Conservation (phyloP, 345 rosid species). For the Nasturtium officinale region DNA sequence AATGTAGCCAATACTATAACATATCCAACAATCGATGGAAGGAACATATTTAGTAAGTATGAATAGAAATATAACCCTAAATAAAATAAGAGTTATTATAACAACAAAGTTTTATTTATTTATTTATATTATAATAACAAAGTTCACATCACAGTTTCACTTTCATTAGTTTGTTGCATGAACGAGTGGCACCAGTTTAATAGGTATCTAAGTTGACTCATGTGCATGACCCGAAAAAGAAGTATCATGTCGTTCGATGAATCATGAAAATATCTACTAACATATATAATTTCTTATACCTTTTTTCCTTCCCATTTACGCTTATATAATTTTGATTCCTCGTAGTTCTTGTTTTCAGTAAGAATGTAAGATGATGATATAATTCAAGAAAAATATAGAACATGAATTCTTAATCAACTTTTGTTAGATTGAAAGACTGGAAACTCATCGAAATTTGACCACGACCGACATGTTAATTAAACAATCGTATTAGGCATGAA, state of each 20-base stretch:
- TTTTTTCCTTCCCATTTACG: background rate
- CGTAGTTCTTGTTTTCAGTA: constrained; percentile 5
- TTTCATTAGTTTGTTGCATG: constrained; percentile 15
- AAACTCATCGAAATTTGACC: background rate
- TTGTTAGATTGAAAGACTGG: background rate
- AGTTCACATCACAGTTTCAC: constrained; percentile 20
- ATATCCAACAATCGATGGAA: constrained; percentile 19
- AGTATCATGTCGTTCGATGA: constrained; percentile 29
- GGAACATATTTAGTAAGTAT: background rate
- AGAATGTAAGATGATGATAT: background rate
- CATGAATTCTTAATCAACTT: background rate
- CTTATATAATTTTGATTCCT: background rate
- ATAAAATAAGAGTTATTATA: constrained; percentile 8
- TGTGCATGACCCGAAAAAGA: constrained; percentile 28
- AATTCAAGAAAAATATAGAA: background rate
- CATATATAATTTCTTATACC: background rate
- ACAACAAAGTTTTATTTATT: constrained; percentile 20
- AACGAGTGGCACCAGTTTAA: constrained; percentile 28
- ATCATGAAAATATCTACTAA: constrained; percentile 12
- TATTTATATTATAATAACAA: constrained; percentile 6
- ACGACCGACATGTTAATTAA: background rate
- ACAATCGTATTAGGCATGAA: background rate
- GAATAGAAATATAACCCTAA: constrained; percentile 7
- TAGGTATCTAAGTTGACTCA: constrained; percentile 23
- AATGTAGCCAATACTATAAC: background rate